Base-by-base conservation (phyloP, 371 early-diverging fungal genomes). In the Parasitella parasitica region DNA sequence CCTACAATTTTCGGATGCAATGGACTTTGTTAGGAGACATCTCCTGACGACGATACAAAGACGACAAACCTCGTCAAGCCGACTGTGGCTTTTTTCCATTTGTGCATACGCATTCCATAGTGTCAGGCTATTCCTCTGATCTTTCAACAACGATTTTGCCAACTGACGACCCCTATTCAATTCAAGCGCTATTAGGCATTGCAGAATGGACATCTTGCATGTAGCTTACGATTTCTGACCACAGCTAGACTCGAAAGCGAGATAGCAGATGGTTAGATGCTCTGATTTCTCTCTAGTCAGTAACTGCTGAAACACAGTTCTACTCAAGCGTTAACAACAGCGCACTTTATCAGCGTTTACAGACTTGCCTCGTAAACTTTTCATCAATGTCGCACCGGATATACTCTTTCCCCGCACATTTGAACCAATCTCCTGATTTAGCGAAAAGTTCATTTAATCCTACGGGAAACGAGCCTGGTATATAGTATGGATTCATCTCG, bases 41-140 rank as follows among this genome's bases (percentile, higher is more conserved):
- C 9, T 24, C 6, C 11, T 18, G 16, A 46, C 24, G 2, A 24
- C 1, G 24, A 2, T 1, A n/a, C 12, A 18, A 6, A 12, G 18
- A 18, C 13, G 9, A 22, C 41, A 59, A 65, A 75, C 78, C 54
- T 77, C 76, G 16, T 74, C 59, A 26, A 64, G 35, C 6, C 59
- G 54, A 39, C 59, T 70, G 50, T 77, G 71, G 34, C 71, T 61
- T 50, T 76, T 81, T 65, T 88, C 89, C 55, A 86, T 72, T 59
- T 83, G 83, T 0, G 90, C 90, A 67, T 87, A 89, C 1, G 80
- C 81, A 62, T 83, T 84, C 92, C 90, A 90, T 30, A 91, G 67
- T 1, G 69, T 56, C 6, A 91, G 61, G 62, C 84, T 86, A 59
- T 77, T 81, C 9, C 85, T 73, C 4, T 86, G 78, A 13, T 70